Evolutionary conservation across 2,329 filamentous ascomycete species (phyloP), one percentile per base, ranked within the genome.

Genomic region (Exserohilum turcica): DNA sequence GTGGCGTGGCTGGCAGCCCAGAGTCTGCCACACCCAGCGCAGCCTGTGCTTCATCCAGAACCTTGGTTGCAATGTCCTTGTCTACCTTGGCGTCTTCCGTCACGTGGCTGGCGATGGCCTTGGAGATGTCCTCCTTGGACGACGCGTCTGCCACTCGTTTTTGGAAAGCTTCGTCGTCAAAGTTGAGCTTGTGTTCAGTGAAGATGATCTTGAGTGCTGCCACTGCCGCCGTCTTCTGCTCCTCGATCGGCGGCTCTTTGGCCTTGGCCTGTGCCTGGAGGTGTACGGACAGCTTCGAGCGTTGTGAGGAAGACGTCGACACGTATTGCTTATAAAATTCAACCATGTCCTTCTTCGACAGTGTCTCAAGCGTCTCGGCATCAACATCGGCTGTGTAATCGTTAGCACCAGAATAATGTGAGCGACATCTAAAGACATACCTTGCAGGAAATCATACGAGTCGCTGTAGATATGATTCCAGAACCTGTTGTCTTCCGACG

Each of bases 401-500:
- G 37, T 60, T 46, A 63, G 33, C 46, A 36, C 16, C 6, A 40
- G 27, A 31, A 13, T 42, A 32, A 24, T 6, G 0, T 28, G 24
- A 46, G 31, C 27, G 29, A 8, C 33, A 13, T 27, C 24, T 6
- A 12, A n/a, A 29, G 31, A 79, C 84, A 74, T 80, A 92, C 93
- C 85, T 71, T 89, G 86, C 67, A 91, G 83, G 74, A 97, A 99
- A 74, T 97, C 92, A 73, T 92, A 95, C 63, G 88, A 90, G 71
- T 97, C 92, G 46, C 83, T 89, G 44, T 85, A 84, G 63, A 99
- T 91, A 67, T 97, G 91, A 44, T 81, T 82, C 92, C 91, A 96
- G 71, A 95, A 88, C 38, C 91, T 84, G 49, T 81, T 83, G 5
- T 87, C 91, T 77, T 99, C 94, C 60, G 93, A 89, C 54, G 87